A percentile compares a stretch with the other conserved stretches of the same genome.
Evolutionary conservation across 495 filamentous ascomycete genomes (phyloP).

Genomic region (Aeminium ludgeri): DNA sequence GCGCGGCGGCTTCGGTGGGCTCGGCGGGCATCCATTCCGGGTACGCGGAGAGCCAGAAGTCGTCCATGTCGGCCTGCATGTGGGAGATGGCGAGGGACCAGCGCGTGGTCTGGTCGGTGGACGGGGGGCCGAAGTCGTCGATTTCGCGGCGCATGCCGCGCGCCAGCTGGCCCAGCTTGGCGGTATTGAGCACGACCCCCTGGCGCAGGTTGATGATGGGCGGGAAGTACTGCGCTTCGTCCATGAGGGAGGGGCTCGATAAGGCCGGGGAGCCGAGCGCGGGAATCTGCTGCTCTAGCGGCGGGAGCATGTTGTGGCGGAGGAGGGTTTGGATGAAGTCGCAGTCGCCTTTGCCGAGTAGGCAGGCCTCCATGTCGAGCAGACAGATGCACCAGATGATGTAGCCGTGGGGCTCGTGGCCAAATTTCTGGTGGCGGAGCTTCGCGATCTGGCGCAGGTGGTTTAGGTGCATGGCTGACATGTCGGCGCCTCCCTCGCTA

Average conservation of each 20-base stretch:
- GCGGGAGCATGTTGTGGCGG: conserved; percentile 33
- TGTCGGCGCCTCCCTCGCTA: conserved; percentile 27
- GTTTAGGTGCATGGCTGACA: conserved; percentile 40
- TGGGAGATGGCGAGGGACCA: conserved; percentile 6
- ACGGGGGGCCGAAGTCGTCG: not conserved
- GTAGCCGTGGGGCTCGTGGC: conserved; percentile 33
- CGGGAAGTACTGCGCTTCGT: conserved; percentile 27
- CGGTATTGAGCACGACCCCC: conserved; percentile 5
- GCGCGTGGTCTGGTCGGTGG: conserved; percentile 1
- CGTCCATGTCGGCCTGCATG: conserved; percentile 9
- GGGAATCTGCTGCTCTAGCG: conserved; percentile 18
- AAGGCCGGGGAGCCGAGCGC: conserved; percentile 11
- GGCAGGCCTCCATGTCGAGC: conserved; percentile 39
- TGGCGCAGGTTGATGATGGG: conserved; percentile 18
- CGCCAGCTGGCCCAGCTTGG: conserved; percentile 8
- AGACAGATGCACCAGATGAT: conserved; percentile 40
- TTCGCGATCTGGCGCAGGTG: conserved; percentile 36
- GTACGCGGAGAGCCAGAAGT: conserved; percentile 3
- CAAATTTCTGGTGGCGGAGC: conserved; percentile 30
- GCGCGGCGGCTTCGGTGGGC: conserved; percentile 18
- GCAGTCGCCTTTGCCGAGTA: conserved; percentile 36
- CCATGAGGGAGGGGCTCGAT: conserved; percentile 24
- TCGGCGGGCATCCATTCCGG: conserved; percentile 5
- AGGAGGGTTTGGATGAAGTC: conserved; percentile 34
- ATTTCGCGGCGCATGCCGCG: conserved; percentile 5